Evolutionary conservation across 2,329 filamentous ascomycete species (phyloP), one percentile per base, ranked within the genome.

Genomic region (Dactylellina haptotyla): DNA sequence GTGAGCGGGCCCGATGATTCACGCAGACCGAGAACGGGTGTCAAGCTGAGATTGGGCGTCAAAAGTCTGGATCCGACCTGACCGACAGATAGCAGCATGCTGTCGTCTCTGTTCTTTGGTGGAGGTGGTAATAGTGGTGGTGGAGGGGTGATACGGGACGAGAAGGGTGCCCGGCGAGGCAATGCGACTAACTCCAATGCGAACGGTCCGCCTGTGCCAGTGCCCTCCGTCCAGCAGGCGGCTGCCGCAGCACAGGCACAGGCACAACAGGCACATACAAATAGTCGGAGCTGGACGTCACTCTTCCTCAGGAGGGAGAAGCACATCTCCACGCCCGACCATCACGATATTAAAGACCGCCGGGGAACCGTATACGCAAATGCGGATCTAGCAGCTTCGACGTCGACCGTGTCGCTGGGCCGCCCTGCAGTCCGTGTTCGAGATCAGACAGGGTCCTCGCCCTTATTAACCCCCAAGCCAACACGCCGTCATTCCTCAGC

Each of bases 261-360:
- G n/a, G n/a, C n/a, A n/a, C n/a, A n/a, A n/a, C n/a, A 26, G 20
- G 59, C 48, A 6, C 32, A 34, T 59, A 59, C 63, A 67, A 67
- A 67, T 67, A 67, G 63, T 57, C 63, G 63, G 41, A 63, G 51
- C 45, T 71, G 66, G 66, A 71, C 66, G 58, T 63, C 66, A 64
- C 58, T 71, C 34, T 71, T 71, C 23, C 32, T 63, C 8, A 48
- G 41, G 45, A 51, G 53, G 32, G 63, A 67, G 32, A 71, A 57
- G 43, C 54, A 50, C 45, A 50, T 25, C 41, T 50, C 58, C 34
- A 57, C 50, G 1, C 50, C 50, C 20, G 58, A 58, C 26, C 20
- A 32, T 50, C 18, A 56, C 28, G 32, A 43, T 18, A 37, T 66
- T 39, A 66, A 58, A 30, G 51, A 50, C 23, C 23, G 30, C 28